Evolutionary conservation across 768 basidiomycete genomes (phyloP).

Genomic region (Clitopilus hobsonii): DNA sequence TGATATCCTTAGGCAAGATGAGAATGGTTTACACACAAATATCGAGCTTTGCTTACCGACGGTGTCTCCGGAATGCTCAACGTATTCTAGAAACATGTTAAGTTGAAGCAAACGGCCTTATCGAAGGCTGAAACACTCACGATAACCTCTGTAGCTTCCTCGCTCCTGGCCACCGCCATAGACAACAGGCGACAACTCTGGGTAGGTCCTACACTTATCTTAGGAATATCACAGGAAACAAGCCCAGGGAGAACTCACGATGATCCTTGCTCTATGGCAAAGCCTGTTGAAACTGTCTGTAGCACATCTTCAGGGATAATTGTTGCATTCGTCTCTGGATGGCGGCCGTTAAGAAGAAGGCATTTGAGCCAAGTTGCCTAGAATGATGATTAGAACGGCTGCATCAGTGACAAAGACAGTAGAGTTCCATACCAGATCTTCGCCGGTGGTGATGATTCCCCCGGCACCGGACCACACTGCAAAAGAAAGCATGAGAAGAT

Average conservation of each 20-base stretch:
- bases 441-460: conserved; percentile 21
- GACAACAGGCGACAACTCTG: conserved; percentile 19
- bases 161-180: conserved; percentile 21
- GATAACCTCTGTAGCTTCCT: conserved; percentile 18
- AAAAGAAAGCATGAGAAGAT: background rate
- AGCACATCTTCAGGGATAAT: conserved; percentile 21
- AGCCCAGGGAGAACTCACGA: conserved; percentile 10
- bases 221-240: background rate
- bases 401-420: background rate
- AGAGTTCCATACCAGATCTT: conserved; percentile 21
- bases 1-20: conserved; percentile 4
- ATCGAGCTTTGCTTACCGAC: background rate
- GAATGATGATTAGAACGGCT: background rate
- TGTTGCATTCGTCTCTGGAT: conserved; percentile 15
- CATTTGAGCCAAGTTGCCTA: conserved; percentile 25
- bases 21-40: background rate
- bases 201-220: conserved; percentile 6
- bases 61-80: background rate
- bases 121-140: conserved; percentile 11
- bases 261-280: conserved; percentile 11
- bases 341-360: conserved; percentile 19
- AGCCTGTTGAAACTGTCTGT: conserved; percentile 15
- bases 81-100: background rate
- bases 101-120: background rate
- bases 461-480: conserved; percentile 20